These are phyloP conservation scores for Nissolia schottii DNA, from an alignment of 306 rosid species.

Conservation along the genomic window DNA sequence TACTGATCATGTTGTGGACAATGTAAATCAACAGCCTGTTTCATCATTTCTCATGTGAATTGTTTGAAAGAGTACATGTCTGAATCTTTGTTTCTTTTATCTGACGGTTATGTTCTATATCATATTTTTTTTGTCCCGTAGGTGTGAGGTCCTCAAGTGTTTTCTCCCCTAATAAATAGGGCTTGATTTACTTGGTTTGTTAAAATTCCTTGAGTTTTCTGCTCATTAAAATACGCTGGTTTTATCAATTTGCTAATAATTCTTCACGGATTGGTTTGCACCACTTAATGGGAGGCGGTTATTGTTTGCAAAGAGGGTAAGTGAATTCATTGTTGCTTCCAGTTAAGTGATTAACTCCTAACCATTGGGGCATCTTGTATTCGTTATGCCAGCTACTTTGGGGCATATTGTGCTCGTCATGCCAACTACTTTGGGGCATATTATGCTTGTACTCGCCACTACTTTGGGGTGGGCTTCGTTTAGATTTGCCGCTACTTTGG, in stretches of 20 bases:
- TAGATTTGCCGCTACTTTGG: too few relatives aligned
- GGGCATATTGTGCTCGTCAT: too few relatives aligned
- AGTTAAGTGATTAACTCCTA: too few relatives aligned
- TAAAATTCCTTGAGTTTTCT: not conserved
- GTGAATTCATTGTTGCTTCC: too few relatives aligned
- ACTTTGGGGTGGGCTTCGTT: too few relatives aligned
- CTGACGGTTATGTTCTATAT: not conserved
- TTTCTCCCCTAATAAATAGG: not conserved
- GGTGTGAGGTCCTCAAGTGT: not conserved
- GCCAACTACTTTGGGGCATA: too few relatives aligned
- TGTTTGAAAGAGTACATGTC: not conserved
- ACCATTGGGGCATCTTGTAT: too few relatives aligned
- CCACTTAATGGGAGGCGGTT: not conserved
- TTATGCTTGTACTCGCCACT: too few relatives aligned
- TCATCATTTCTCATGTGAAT: not conserved
- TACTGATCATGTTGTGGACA: too few relatives aligned
- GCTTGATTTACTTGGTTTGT: not conserved
- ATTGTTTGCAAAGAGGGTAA: too few relatives aligned
- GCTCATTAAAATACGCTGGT: not conserved
- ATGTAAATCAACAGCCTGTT: too few relatives aligned
- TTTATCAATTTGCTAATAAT: not conserved
- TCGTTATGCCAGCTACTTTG: too few relatives aligned
- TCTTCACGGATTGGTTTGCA: not conserved
- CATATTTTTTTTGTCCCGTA: not conserved
- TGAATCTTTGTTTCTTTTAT: not conserved